phyloP scores from a whole-genome alignment of 352 stramenopile species.

The Bremia lactucae region DNA sequence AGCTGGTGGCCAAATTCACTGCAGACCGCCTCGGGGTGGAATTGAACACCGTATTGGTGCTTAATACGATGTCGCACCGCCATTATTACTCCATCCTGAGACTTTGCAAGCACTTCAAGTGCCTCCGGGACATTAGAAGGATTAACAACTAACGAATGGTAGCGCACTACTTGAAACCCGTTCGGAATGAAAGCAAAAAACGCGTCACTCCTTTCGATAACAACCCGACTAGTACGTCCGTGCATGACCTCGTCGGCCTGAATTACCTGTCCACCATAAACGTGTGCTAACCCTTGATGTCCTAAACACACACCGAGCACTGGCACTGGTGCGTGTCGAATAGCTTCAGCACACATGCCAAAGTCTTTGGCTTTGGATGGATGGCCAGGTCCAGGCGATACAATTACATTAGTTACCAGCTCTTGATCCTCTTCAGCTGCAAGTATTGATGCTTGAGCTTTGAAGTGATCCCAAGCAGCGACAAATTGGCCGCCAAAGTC shows the following conservation, averaged over 20 bases:
- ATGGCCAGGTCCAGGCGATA: constrained; percentile 88
- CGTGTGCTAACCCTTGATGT: constrained; percentile 89
- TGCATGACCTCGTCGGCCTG: constrained; percentile 88
- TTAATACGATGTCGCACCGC: constrained; percentile 71
- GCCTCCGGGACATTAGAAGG: constrained; percentile 23
- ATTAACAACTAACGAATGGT: constrained; percentile 92
- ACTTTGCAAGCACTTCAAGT: constrained; percentile 54
- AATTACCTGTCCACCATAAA: constrained; percentile 79
- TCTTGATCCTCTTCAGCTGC: constrained; percentile 7
- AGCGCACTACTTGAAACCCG: constrained; percentile 89
- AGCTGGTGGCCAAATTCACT: constrained; percentile 77
- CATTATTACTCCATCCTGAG: constrained; percentile 81
- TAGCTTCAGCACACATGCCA: constrained; percentile 80
- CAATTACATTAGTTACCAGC: constrained; percentile 68
- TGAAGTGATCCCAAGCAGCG: constrained; percentile 48
- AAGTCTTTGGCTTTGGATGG: constrained; percentile 71
- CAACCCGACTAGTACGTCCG: constrained; percentile 82
- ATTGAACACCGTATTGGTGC: constrained; percentile 93
- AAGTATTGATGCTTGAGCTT: constrained; percentile 20
- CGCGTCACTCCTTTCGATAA: constrained; percentile 14
- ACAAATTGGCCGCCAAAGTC: constrained; percentile 59
- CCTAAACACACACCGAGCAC: constrained; percentile 96
- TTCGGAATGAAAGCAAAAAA: constrained; percentile 55
- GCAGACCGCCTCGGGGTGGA: constrained; percentile 94
- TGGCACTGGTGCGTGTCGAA: constrained; percentile 49